These are phyloP conservation scores for Laburnicola sp. DNA, from an alignment of 2,329 filamentous ascomycete genomes.

Conservation along the genomic window DNA sequence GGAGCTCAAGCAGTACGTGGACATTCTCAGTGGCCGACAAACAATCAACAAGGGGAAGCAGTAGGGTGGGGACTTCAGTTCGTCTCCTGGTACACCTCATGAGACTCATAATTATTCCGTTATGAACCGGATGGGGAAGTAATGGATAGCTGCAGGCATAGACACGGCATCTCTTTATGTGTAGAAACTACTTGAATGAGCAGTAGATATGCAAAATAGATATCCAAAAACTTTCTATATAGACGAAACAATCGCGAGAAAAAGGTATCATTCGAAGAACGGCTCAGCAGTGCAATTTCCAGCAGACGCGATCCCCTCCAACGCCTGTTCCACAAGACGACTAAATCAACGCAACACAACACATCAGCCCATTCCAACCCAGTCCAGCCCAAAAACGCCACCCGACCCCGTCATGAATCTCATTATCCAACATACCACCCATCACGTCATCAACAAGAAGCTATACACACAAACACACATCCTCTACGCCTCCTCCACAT, in stretches of 20 bases:
- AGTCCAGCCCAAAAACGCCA: not conserved
- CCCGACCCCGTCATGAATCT: not conserved
- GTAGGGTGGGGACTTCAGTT: not conserved
- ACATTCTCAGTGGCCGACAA: conserved; percentile 71
- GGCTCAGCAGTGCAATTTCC: too few species aligned
- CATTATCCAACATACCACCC: conserved; percentile 2
- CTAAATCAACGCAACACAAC: too few species aligned
- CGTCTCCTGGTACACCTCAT: too few species aligned
- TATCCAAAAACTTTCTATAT: not conserved
- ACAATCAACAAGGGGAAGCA: not conserved
- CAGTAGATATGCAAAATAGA: not conserved
- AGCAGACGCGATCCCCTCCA: too few species aligned
- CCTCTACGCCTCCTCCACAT: conserved; percentile 28
- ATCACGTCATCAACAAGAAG: not conserved
- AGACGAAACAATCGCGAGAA: conserved; percentile 1
- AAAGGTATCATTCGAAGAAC: conserved; percentile 6
- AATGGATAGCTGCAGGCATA: too few species aligned
- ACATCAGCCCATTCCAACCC: conserved; percentile 4
- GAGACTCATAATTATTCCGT: too few species aligned
- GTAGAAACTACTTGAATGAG: not conserved
- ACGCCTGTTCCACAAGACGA: too few species aligned
- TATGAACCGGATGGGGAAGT: too few species aligned
- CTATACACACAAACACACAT: not conserved
- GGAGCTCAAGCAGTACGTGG: conserved; percentile 75
- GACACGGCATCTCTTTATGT: conserved; percentile 1